These are phyloP conservation scores for Ogataea naganishii DNA, from an alignment of 805 yeast species.

Conservation along the genomic window DNA sequence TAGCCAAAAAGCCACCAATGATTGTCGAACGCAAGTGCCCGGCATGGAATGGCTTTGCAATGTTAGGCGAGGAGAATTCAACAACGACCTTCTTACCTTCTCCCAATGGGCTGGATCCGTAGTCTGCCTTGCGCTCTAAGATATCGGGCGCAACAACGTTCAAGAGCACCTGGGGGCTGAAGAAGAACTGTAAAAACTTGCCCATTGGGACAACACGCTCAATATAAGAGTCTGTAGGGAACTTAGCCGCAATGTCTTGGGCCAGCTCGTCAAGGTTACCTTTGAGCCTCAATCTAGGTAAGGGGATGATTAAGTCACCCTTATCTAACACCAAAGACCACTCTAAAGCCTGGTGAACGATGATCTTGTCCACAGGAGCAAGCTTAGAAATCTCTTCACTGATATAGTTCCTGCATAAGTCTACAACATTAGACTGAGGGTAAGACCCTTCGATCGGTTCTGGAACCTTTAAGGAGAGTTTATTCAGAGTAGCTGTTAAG, in stretches of 20 bases:
- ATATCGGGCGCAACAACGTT: slow-evolving; percentile 64
- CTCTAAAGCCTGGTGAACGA: slow-evolving; percentile 82
- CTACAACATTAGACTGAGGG: slow-evolving; percentile 77
- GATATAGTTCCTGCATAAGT: slow-evolving; percentile 84
- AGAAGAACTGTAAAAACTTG: slow-evolving; percentile 84
- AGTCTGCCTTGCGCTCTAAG: slow-evolving; percentile 48
- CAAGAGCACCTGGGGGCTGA: slow-evolving; percentile 57
- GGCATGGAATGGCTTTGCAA: slow-evolving; percentile 99
- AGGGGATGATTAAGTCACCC: slow-evolving; percentile 88
- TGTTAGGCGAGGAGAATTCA: slow-evolving; percentile 96
- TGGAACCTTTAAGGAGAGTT: slow-evolving; percentile 28
- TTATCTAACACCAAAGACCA: slow-evolving; percentile 79
- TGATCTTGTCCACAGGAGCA: slow-evolving; percentile 57
- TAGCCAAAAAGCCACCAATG: slow-evolving; percentile 91
- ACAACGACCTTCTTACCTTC: slow-evolving; percentile 60
- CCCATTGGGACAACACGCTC: slow-evolving; percentile 75
- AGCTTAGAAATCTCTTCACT: slow-evolving; percentile 66
- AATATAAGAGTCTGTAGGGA: slow-evolving; percentile 66
- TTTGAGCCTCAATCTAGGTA: slow-evolving; percentile 83
- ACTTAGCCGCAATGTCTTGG: slow-evolving; percentile 65
- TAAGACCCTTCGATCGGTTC: slow-evolving; percentile 44
- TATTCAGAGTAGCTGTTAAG: slow-evolving; percentile 15
- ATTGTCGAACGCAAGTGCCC: slow-evolving; percentile 97
- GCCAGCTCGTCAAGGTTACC: slow-evolving; percentile 76
- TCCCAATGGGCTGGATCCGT: slow-evolving; percentile 73